phyloP scores from a whole-genome alignment of 2,329 filamentous ascomycete species.

The Colletotrichum abscissum region DNA sequence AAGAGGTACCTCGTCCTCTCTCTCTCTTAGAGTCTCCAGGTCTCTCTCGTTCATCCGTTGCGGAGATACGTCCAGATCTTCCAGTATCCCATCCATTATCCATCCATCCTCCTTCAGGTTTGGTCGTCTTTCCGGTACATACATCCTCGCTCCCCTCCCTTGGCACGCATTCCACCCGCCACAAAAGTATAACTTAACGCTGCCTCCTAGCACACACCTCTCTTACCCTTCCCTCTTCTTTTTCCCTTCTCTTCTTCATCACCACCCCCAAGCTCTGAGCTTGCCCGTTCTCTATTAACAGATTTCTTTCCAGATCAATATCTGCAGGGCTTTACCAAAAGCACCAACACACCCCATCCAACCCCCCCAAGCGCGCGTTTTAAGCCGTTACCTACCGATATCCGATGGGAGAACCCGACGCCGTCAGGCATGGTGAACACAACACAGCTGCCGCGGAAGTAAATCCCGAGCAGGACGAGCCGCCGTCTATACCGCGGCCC shows the following conservation, averaged over 20 bases:
- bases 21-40: background rate
- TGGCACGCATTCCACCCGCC: conserved; percentile 12
- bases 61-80: background rate
- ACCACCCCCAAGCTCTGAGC: conserved; percentile 34
- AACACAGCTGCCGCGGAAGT: conserved; percentile 38
- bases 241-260: conserved; percentile 16
- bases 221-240: background rate
- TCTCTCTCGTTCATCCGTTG: background rate
- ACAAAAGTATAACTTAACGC: conserved; percentile 33
- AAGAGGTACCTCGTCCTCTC: background rate
- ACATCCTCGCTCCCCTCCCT: conserved; percentile 15
- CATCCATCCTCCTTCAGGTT: background rate
- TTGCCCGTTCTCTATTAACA: conserved; percentile 25
- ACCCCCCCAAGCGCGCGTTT: conserved; percentile 11
- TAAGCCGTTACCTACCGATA: conserved; percentile 35
- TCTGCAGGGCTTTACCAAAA: conserved; percentile 29
- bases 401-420: conserved; percentile 39
- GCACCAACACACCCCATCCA: conserved; percentile 22
- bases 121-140: background rate
- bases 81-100: background rate
- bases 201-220: conserved; percentile 14
- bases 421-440: conserved; percentile 38
- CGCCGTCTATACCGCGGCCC: conserved; percentile 36
- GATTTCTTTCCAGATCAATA: background rate
- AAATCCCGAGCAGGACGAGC: conserved; percentile 38